Evolutionary conservation across 345 rosid species (phyloP), one percentile per base, ranked within the genome.

Genomic region (Adansonia digitata): DNA sequence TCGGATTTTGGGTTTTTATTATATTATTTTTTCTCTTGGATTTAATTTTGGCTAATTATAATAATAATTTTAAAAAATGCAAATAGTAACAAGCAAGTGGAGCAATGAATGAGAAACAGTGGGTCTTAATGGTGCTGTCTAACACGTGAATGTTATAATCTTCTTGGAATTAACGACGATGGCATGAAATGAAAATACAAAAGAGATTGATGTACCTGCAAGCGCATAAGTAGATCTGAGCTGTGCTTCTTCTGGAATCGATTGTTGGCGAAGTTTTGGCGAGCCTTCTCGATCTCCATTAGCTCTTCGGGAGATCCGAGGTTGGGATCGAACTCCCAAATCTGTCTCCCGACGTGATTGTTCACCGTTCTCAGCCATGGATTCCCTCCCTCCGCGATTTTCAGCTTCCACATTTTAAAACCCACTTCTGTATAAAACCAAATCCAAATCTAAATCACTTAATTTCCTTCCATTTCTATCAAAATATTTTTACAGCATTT

Each of bases 281-380:
- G 88, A 37, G 86, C 97, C 40, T 86, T 82, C 59, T 90, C 93
- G 56, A 95, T 75, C 73, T 84, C 88, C 49, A 74, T 78, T 63
- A 89, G 79, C 71, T 93, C 94, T 55, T 86, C 87, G 2, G 92
- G 88, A 7, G 96, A 86, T 66, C 90, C 91, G 34, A 65, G 81
- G 29, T 81, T 79, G 10, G 93, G 91, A 84, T 95, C 94, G 39
- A 95, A 93, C 82, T 91, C 98, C 98, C 99, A 95, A 18, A 86
- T 70, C 74, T 93, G 98, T 43, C 98, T 82, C 31, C 98, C 98
- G 11, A 82, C 83, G 73, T 94, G 96, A 77, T 87, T 73, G 78
- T 89, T 91, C 59, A 75, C 52, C 4, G 91, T 88, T 78, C 91
- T 79, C 24, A 94, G 85, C 97, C 97, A 92, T 26, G 92, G 89